A percentile compares a stretch with the other conserved stretches of the same genome.
These are phyloP conservation scores for Trebouxia gelatinosa DNA, from an alignment of 163 green algal genomes.

Conservation along the genomic window DNA sequence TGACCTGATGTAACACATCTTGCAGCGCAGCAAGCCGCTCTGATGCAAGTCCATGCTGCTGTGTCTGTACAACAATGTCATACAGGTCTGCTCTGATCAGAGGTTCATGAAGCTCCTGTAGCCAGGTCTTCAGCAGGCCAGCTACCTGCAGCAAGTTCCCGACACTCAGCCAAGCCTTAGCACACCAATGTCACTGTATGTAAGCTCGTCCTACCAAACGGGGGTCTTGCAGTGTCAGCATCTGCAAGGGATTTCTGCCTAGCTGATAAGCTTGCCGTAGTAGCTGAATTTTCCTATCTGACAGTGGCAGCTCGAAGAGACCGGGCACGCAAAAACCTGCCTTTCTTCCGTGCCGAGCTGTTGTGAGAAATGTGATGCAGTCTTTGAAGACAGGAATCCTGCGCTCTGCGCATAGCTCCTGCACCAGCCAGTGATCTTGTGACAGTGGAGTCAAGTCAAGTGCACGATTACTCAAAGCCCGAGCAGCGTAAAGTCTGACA, in stretches of 20 bases:
- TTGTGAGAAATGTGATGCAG: conserved; percentile 8
- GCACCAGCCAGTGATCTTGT: conserved; percentile 10
- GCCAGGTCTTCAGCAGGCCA: conserved; percentile 22
- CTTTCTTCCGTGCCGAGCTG: not conserved
- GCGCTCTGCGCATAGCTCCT: not conserved
- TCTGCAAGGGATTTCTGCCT: conserved; percentile 10
- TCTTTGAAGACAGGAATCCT: conserved; percentile 8
- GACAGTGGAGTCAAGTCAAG: not conserved
- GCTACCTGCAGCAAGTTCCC: conserved; percentile 16
- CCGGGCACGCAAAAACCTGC: not conserved
- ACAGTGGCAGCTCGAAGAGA: not conserved
- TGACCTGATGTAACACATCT: too few relatives aligned
- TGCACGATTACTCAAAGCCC: not conserved
- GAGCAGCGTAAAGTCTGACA: not conserved
- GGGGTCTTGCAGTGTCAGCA: conserved; percentile 5
- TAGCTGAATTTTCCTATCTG: conserved; percentile 21
- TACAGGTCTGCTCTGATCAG: conserved; percentile 2
- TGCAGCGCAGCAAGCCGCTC: too few relatives aligned
- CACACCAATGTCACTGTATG: not conserved
- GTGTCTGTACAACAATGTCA: conserved; percentile 9
- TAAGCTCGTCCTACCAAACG: not conserved
- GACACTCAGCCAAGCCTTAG: not conserved
- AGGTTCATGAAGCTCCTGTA: conserved; percentile 23
- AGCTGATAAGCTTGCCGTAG: conserved; percentile 26
- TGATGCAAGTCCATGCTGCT: too few relatives aligned